Percentiles rank a stretch among this genome's conserved stretches.
phyloP scores from a whole-genome alignment of 163 green algal genomes.

The Trebouxia gelatinosa region DNA sequence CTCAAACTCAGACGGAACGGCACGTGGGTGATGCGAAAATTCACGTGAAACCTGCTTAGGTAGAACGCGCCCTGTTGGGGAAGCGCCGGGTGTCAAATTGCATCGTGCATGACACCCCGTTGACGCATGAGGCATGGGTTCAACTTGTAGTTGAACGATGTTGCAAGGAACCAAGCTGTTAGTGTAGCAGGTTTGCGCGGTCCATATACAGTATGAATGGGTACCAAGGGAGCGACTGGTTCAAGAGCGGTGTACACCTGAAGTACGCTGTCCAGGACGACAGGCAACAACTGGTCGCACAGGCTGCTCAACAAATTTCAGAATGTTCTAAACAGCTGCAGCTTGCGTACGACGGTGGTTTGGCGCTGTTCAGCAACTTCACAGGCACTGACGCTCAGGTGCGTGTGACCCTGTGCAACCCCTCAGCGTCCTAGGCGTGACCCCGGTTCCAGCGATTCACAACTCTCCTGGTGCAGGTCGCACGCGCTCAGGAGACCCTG shows the following conservation, averaged over 20 bases:
- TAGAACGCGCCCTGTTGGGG: no score
- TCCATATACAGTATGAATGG: no score
- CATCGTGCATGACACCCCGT: no score
- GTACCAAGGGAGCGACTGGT: constrained; percentile 24
- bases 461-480: not conserved
- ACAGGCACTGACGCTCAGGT: constrained; percentile 12
- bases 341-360: constrained; percentile 1
- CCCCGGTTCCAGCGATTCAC: not conserved
- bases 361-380: constrained; percentile 16
- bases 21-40: no score
- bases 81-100: no score
- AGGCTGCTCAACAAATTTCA: constrained; percentile 5
- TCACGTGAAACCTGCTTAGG: no score
- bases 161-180: no score
- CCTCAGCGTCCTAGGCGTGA: not conserved
- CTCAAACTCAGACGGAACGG: no score
- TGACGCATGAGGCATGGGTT: no score
- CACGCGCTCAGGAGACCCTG: constrained; percentile 8
- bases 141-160: no score
- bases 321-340: not conserved
- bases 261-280: not conserved
- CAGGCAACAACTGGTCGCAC: constrained; percentile 1
- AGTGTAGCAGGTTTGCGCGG: no score
- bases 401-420: not conserved
- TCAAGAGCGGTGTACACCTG: constrained; percentile 2